Conservation (phyloP, 441 rosid genomes). For the Arabidopsis hybrid region DNA sequence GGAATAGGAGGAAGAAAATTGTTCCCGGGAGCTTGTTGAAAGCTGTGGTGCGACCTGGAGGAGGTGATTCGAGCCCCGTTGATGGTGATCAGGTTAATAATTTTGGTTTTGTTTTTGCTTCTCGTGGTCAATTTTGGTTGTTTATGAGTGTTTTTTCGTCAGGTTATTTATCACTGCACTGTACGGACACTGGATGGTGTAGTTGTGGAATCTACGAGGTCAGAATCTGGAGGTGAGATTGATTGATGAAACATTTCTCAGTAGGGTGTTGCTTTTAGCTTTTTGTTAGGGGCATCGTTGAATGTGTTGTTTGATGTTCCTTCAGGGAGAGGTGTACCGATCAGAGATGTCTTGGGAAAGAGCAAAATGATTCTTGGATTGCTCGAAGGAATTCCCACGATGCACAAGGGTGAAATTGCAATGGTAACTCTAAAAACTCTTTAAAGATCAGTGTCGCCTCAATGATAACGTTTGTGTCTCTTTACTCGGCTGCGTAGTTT, state of each 20-base stretch:
- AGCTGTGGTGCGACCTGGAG: constrained; percentile 91
- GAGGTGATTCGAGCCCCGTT: constrained; percentile 80
- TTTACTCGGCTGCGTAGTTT: neutral
- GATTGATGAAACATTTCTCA: neutral
- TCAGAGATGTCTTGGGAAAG: constrained; percentile 84
- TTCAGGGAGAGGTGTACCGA: constrained; percentile 82
- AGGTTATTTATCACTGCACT: constrained; percentile 90
- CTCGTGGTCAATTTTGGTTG: constrained; percentile 6
- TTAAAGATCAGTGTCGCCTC: neutral
- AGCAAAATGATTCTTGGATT: constrained; percentile 91
- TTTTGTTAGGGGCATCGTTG: constrained; percentile 24
- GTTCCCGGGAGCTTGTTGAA: constrained; percentile 92
- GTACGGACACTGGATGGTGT: constrained; percentile 88
- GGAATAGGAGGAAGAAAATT: constrained; percentile 83
- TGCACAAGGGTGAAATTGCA: constrained; percentile 95
- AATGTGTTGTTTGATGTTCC: constrained; percentile 35
- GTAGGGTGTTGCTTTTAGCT: neutral
- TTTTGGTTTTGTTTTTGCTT: neutral
- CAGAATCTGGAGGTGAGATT: constrained; percentile 78
- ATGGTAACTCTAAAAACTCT: constrained; percentile 59
- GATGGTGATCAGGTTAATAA: constrained; percentile 95
- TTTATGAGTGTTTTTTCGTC: constrained; percentile 16
- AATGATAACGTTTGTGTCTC: neutral
- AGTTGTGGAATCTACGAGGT: constrained; percentile 77
- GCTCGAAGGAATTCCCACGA: constrained; percentile 90